Base-by-base conservation (phyloP, 345 rosid genomes). In the Hypericum perforatum region DNA sequence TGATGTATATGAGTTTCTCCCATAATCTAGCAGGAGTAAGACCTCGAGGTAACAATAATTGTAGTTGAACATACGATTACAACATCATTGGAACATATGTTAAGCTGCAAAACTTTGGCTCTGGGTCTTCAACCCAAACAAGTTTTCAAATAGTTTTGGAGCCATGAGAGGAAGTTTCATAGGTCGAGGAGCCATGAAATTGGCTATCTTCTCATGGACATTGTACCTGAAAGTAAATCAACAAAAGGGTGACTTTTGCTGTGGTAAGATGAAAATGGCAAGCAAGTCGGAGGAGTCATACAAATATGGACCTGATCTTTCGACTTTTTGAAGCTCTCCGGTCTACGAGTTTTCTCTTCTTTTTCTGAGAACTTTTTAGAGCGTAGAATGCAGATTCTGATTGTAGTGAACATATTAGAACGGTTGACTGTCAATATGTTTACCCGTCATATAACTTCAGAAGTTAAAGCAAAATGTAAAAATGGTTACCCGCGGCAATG, bases 321-420 rank as follows among this genome's bases (percentile, higher is more conserved):
- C 95, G 79, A 68, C 88, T 73, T 76, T 92, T 88, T 5, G 97
- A 92, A 53, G 97, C 97, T 15, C 85, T 79, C 32, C 89, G 75
- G 66, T 92, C 95, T 51, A 92, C 94, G 11, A 80, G 37, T 69
- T 85, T 92, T 59, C 97, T 80, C 74, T 88, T 88, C 76, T 92
- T 92, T 13, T 77, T 79, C 71, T 71, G 91, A 64, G 80, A 54
- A 36, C 72, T 88, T 68, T 78, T 85, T 56, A 83, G 51, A 6
- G 86, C 89, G 16, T 85, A 88, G 59, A 82, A 77, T 6, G 94
- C 89, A 0, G 75, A 62, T 53, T 85, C 97, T 88, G 86, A 14
- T 8, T 45, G 68, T 15, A 50, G 16, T 9, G 52, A 76, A 57
- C 22, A 14, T 46, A 6, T 5, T 14, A 29, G 22, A 14, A 1